Percentiles rank a stretch among this genome's conserved stretches.
Conservation (phyloP, 192 early-diverging fungal species). For the Backusella australiensis region DNA sequence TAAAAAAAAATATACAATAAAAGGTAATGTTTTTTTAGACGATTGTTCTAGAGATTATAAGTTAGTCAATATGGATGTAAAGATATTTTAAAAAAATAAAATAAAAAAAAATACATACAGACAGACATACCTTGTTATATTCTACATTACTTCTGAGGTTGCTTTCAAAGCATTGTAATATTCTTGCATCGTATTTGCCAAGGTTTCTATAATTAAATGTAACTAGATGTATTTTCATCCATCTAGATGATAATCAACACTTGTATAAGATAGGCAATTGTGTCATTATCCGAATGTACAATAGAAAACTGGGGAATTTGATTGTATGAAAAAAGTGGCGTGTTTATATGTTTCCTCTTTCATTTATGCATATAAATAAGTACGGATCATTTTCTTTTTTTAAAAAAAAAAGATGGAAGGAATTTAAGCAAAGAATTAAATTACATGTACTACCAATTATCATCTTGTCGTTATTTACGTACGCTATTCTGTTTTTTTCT, state of each 20-base stretch:
- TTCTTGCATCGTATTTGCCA: not conserved
- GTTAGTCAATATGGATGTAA: too few species aligned
- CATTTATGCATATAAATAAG: conserved; percentile 1
- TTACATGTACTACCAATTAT: too few species aligned
- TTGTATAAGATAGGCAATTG: not conserved
- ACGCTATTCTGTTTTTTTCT: not conserved
- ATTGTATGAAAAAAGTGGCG: not conserved
- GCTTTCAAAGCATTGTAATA: not conserved
- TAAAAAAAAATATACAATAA: too few species aligned
- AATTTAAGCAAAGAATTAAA: not conserved
- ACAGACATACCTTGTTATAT: not conserved
- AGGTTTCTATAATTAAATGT: not conserved
- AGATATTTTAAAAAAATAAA: too few species aligned
- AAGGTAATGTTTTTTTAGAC: too few species aligned
- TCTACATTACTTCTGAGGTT: not conserved
- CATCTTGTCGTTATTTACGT: not conserved
- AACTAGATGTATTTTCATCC: not conserved
- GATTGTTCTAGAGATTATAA: too few species aligned
- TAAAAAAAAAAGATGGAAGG: not conserved
- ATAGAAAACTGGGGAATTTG: not conserved
- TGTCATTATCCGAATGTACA: not conserved
- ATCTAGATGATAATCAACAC: not conserved
- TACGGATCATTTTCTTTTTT: not conserved
- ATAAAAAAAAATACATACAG: too few species aligned
- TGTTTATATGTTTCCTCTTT: not conserved